Conservation (phyloP, 371 early-diverging fungal species). For the Blakeslea trispora region DNA sequence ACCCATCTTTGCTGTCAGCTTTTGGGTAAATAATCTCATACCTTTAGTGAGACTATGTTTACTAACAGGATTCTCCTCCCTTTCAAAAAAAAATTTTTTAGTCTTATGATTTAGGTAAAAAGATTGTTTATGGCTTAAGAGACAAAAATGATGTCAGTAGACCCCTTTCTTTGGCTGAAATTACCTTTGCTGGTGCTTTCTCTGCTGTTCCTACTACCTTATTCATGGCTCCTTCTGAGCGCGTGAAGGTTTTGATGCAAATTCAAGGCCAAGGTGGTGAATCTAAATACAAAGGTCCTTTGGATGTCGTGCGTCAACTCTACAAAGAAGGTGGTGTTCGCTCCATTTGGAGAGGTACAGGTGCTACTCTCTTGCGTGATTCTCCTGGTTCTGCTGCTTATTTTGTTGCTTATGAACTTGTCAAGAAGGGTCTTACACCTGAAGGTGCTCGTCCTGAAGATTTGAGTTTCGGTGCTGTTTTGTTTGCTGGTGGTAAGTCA, state of each 20-base stretch:
- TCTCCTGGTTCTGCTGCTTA: slow-evolving; percentile 96
- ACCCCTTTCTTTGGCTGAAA: slow-evolving; percentile 76
- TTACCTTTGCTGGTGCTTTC: slow-evolving; percentile 92
- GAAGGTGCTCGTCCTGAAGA: slow-evolving; percentile 70
- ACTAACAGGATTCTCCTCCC: no score
- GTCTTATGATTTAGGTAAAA: slow-evolving; percentile 76
- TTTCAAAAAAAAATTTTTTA: no score
- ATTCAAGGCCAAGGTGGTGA: slow-evolving; percentile 58
- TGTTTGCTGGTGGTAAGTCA: slow-evolving; percentile 91
- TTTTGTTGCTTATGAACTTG: slow-evolving; percentile 92
- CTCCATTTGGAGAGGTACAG: slow-evolving; percentile 90
- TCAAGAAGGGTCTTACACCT: slow-evolving; percentile 82
- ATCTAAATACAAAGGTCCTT: slow-evolving; percentile 76
- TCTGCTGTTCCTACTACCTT: slow-evolving; percentile 94
- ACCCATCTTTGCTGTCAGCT: slow-evolving; percentile 94
- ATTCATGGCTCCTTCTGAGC: slow-evolving; percentile 93
- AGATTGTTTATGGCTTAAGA: slow-evolving; percentile 61
- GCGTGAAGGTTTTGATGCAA: slow-evolving; percentile 95
- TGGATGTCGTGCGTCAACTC: slow-evolving; percentile 75
- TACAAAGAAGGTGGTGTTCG: slow-evolving; percentile 80
- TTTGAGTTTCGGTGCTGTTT: slow-evolving; percentile 74
- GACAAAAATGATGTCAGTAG: slow-evolving; percentile 49
- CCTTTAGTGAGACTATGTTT: no score
- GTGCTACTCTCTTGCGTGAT: slow-evolving; percentile 93
- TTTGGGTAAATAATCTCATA: slow-evolving; percentile 92